Base-by-base conservation (phyloP, 306 rosid genomes). In the Lathyrus tuberosus region DNA sequence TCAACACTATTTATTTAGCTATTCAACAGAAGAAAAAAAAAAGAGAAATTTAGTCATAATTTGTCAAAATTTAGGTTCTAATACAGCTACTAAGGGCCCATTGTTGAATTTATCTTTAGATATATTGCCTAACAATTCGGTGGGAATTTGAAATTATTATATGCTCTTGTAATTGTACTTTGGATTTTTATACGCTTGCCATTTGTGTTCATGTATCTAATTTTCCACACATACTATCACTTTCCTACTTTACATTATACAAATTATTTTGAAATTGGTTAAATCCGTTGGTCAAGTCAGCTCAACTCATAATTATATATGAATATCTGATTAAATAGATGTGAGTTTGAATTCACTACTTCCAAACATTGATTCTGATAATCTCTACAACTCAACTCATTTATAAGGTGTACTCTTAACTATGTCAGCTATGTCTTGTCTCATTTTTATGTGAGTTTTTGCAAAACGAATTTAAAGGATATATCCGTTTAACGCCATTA, bases 21-120 rank as follows among this genome's bases (percentile, higher is more conserved):
- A 57, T 9, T 15, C 24, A 24, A 26, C 43, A 26, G 37, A 38
- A 26, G 37, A 38, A 24, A 68, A 33, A 62, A 49, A 67, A 16
- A 26, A 38, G 12, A 72, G 63, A 76, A 60, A 56, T 60, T 14
- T 41, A 67, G 64, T 65, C 42, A 67, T 60, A 74, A 78, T 41
- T 56, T 76, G 78, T 74, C 78, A 78, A 79, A 81, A 69, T 67
- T 83, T 81, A 77, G 88, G 86, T 72, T 80, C 78, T 72, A 31
- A 85, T 81, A 81, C 88, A 85, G 86, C 85, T 79, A 43, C 86
- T 35, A 65, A 2, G 26, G 82, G 49, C 88, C 93, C 90, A 70
- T 72, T 66, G 31, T 84, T 84, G 78, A 80, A 76, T 74, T 60
- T 40, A 71, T 67, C 18, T 58, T 48, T 69, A 56, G 51, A 46